Percentiles rank a stretch among this genome's conserved stretches.
Conservation (phyloP, 176 grass and related monocot genomes). For the Ensete ventricosum region DNA sequence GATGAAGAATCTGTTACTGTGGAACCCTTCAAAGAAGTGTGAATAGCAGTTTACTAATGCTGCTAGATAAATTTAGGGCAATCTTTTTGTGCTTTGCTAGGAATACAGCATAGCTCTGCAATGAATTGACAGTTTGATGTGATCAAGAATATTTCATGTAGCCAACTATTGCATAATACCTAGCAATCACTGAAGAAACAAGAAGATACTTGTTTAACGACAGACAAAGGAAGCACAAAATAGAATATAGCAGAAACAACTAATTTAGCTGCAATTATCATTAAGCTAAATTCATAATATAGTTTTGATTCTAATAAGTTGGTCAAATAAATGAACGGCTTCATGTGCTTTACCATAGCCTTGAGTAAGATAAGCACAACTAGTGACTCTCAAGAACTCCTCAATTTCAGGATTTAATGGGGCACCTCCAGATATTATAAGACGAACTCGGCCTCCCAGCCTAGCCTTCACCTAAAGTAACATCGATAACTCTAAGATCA, state of each 20-base stretch:
- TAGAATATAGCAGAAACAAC: not conserved
- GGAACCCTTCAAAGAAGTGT: too few relatives aligned
- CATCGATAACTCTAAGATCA: not conserved
- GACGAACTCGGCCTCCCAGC: slow-evolving; percentile 80
- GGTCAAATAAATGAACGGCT: not conserved
- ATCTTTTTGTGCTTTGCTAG: too few relatives aligned
- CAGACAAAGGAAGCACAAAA: not conserved
- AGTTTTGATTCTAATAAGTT: not conserved
- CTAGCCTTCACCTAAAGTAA: slow-evolving; percentile 78
- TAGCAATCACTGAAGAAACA: not conserved
- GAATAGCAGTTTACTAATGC: too few relatives aligned
- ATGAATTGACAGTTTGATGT: too few relatives aligned
- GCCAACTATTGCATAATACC: too few relatives aligned
- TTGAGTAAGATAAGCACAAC: slow-evolving; percentile 77
- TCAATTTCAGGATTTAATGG: slow-evolving; percentile 88
- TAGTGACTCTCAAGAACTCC: slow-evolving; percentile 90
- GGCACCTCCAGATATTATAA: slow-evolving; percentile 85
- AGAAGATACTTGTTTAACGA: slow-evolving; percentile 11
- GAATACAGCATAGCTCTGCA: too few relatives aligned
- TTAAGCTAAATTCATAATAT: not conserved
- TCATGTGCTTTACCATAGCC: slow-evolving; percentile 64
- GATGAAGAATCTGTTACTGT: too few relatives aligned
- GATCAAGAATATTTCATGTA: too few relatives aligned
- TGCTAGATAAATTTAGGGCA: too few relatives aligned
- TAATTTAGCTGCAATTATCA: too few relatives aligned